Base-by-base conservation (phyloP, 345 rosid species). In the Camelina neglecta region DNA sequence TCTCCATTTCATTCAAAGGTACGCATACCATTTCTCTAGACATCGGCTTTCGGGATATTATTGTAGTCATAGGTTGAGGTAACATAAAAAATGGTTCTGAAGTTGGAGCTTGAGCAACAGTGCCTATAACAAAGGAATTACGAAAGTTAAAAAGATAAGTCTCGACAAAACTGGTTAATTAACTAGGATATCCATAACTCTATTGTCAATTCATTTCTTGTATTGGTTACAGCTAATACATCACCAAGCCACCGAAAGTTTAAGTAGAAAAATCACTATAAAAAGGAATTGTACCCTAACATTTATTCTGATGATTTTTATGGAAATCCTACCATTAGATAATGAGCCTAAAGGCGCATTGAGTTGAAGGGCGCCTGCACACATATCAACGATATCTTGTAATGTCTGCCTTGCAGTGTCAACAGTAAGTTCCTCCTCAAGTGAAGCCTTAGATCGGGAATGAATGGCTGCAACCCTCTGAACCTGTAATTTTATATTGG, bases 381-480 rank as follows among this genome's bases (percentile, higher is more conserved):
- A 74, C 82, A 79, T 73, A 74, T 79, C 75, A 33, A 62, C 66
- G 4, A 79, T 79, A 63, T 79, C 67, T 74, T 79, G 75, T 63
- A 79, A 63, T 31, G 79, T 79, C 38, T 67, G 82, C 67, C 79
- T 79, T 2, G 82, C 82, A 2, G 72, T 62, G 67, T 69, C 79
- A 45, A 79, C 66, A 45, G 79, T 79, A 67, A 79, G 75, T 47
- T 53, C 82, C 56, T 56, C 82, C 20, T 79, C 82, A 61, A 79
- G 82, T 6, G 82, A 73, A 62, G 82, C 75, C 75, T 69, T 79
- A 26, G 75, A 79, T 48, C 82, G 75, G 56, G 82, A 62, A 56
- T 79, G 78, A 47, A 79, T 79, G 49, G 82, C 79, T 61, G 82
- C 82, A 54, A 79, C 79, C 60, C 82, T 74, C 71, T 79, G 82